Evolutionary conservation across 257 asterid species (phyloP).

Genomic region (Paulownia fortunei): DNA sequence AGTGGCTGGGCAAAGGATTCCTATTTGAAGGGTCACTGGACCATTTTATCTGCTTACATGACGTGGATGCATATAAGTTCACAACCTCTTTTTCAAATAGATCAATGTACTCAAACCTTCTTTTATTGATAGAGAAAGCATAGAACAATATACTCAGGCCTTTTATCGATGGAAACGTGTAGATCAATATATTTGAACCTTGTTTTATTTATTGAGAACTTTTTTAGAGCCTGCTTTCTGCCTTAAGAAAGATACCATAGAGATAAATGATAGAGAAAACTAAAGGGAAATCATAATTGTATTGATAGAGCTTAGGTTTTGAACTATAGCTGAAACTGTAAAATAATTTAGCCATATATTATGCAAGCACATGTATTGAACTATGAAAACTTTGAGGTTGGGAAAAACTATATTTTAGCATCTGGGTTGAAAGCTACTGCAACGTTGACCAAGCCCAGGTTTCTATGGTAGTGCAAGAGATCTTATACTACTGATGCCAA

Average conservation of each 20-base stretch:
- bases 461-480: neutral
- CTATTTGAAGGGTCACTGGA: constrained; percentile 1
- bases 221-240: neutral
- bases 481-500: neutral
- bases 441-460: neutral
- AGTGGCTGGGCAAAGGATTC: constrained; percentile 1
- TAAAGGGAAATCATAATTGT: neutral
- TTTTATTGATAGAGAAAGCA: neutral
- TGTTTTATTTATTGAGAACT: neutral
- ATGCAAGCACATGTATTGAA: neutral
- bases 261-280: neutral
- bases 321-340: neutral
- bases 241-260: neutral
- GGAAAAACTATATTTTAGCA: neutral
- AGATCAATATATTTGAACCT: neutral
- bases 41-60: neutral
- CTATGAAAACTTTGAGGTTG: neutral
- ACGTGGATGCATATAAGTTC: neutral
- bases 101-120: neutral
- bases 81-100: neutral
- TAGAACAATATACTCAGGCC: neutral
- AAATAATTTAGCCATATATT: neutral
- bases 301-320: neutral
- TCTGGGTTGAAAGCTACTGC: neutral
- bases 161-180: neutral